Percentiles rank a stretch among this genome's conserved stretches.
phyloP scores from a whole-genome alignment of 2,329 filamentous ascomycete genomes.

The Botrytis paeoniae region DNA sequence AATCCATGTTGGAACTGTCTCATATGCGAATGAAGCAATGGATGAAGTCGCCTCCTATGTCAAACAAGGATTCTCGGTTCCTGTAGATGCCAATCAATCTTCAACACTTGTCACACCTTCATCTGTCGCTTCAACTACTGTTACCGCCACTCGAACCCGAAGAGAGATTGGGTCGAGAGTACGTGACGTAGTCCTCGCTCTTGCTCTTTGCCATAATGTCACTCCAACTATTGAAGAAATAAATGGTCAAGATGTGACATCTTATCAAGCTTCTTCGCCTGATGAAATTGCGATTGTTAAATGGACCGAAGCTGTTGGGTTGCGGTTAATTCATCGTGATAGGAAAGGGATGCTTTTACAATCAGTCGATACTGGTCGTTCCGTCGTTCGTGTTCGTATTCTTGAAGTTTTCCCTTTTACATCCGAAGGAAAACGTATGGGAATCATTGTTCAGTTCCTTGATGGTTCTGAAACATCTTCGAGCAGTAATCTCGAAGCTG shows the following conservation, averaged over 20 bases:
- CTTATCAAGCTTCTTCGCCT: slow-evolving; percentile 94
- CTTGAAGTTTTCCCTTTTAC: slow-evolving; percentile 97
- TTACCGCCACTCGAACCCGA: slow-evolving; percentile 72
- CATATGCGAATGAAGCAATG: slow-evolving; percentile 98
- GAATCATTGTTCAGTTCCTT: slow-evolving; percentile 86
- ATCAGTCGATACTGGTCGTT: slow-evolving; percentile 67
- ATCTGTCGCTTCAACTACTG: slow-evolving; percentile 58
- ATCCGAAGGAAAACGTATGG: slow-evolving; percentile 97
- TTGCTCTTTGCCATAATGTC: slow-evolving; percentile 95
- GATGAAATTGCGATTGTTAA: slow-evolving; percentile 97
- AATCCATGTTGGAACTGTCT: slow-evolving; percentile 96
- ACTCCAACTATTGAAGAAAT: slow-evolving; percentile 87
- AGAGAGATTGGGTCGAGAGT: slow-evolving; percentile 93
- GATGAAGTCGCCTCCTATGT: slow-evolving; percentile 90
- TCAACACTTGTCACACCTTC: slow-evolving; percentile 70
- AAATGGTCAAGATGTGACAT: slow-evolving; percentile 71
- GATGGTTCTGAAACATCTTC: slow-evolving; percentile 52
- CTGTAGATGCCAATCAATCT: slow-evolving; percentile 45
- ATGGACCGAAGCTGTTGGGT: slow-evolving; percentile 90
- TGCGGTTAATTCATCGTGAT: slow-evolving; percentile 81
- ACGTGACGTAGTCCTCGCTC: slow-evolving; percentile 84
- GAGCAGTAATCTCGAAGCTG: slow-evolving; percentile 49
- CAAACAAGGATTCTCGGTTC: slow-evolving; percentile 71
- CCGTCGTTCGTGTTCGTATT: slow-evolving; percentile 81
- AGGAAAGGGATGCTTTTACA: slow-evolving; percentile 81